A percentile compares a stretch with the other conserved stretches of the same genome.
Conservation (phyloP, 306 rosid species). For the Carpinus fangiana region DNA sequence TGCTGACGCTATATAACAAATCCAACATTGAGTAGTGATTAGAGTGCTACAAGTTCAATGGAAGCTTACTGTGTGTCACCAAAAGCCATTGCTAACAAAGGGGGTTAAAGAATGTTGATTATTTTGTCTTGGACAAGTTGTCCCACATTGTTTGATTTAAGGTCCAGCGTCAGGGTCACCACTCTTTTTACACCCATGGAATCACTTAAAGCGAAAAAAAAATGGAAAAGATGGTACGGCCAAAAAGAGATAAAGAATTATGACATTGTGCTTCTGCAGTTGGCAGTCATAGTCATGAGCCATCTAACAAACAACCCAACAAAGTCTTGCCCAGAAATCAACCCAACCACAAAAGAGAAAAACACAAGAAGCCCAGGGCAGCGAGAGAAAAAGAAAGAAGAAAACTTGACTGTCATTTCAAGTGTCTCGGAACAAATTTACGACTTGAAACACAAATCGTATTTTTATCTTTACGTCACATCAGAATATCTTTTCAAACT, state of each 20-base stretch:
- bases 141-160: conserved; percentile 28
- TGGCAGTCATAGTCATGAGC: conserved; percentile 26
- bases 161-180: background rate
- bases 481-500: too few relatives aligned
- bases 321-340: conserved; percentile 17
- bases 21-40: background rate
- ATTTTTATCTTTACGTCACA: too few relatives aligned
- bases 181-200: conserved; percentile 18
- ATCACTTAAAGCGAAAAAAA: conserved; percentile 30
- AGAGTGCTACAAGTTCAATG: background rate
- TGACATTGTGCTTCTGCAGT: conserved; percentile 6
- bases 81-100: background rate
- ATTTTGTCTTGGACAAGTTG: conserved; percentile 11
- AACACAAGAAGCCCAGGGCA: background rate
- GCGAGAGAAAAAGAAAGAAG: background rate
- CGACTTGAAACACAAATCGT: too few relatives aligned
- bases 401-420: conserved; percentile 10
- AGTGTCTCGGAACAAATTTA: background rate
- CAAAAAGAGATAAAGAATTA: conserved; percentile 18
- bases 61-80: conserved; percentile 5
- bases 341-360: background rate
- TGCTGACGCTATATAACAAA: too few relatives aligned
- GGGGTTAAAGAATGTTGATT: conserved; percentile 32
- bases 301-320: conserved; percentile 28
- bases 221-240: conserved; percentile 18